phyloP scores from a whole-genome alignment of 2,329 filamentous ascomycete species.

The Sphaerostilbella broomeana region DNA sequence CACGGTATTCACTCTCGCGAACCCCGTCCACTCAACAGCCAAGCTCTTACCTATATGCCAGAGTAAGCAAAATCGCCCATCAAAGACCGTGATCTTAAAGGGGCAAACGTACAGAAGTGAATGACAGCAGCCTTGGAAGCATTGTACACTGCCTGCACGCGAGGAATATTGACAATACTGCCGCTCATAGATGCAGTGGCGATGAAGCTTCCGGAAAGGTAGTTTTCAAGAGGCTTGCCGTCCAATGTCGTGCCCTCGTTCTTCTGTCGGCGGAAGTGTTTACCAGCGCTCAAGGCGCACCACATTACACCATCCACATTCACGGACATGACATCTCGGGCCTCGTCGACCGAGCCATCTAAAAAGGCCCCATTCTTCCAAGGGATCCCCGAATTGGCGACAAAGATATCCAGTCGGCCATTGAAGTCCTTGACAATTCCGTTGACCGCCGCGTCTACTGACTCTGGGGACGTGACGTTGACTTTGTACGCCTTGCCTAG shows the following conservation, averaged over 20 bases:
- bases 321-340: slow-evolving; percentile 60
- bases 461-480: slow-evolving; percentile 48
- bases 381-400: slow-evolving; percentile 70
- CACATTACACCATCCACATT: slow-evolving; percentile 75
- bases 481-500: slow-evolving; percentile 44
- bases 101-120: slow-evolving; percentile 42
- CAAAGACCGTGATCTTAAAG: no score
- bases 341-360: slow-evolving; percentile 57
- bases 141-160: slow-evolving; percentile 68
- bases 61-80: not conserved
- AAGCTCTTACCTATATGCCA: slow-evolving; percentile 53
- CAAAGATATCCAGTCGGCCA: slow-evolving; percentile 68
- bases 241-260: slow-evolving; percentile 56
- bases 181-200: slow-evolving; percentile 74
- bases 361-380: slow-evolving; percentile 65
- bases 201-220: slow-evolving; percentile 63
- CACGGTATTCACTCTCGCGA: slow-evolving; percentile 65
- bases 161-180: slow-evolving; percentile 71
- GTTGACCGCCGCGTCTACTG: slow-evolving; percentile 45
- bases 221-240: slow-evolving; percentile 55
- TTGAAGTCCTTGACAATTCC: slow-evolving; percentile 59
- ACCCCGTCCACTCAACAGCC: slow-evolving; percentile 70
- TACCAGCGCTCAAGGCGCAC: slow-evolving; percentile 63
- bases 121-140: slow-evolving; percentile 61
- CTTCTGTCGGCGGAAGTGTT: slow-evolving; percentile 65